Base-by-base conservation (phyloP, 495 filamentous ascomycete genomes). In the Lepraria neglecta region DNA sequence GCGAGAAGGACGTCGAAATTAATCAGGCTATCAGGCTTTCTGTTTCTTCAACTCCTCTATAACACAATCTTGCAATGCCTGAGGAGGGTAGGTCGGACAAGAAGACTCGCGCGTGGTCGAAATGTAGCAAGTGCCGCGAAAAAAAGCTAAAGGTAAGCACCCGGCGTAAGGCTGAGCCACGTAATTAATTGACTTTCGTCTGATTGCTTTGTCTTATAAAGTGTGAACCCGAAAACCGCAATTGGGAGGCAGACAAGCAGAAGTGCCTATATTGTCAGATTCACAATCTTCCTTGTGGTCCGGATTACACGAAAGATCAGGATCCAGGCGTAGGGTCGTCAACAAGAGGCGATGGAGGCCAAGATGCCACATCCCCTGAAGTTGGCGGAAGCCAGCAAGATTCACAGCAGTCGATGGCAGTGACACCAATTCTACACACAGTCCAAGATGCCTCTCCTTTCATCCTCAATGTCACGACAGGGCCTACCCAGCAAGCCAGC, bases 141-240 rank as follows among this genome's bases (percentile, higher is more conserved):
- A 35, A 42, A 30, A 56, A 56, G 15, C 27, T 56, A 2, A 56
- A 56, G 33, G 53, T 56, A 35, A 21, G 53, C 33, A 30, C 38
- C n/a, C 31, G 53, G 38, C 19, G 53, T 35, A 56, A 24, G 53
- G 31, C 53, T 56, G 53, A 42, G 31, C 33, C 9, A 21, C 19
- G 38, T 27, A 21, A n/a, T n/a, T 31, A 56, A 21, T 48, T 48
- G 45, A 48, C 45, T 48, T 48, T 27, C 10, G 11, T 19, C 5
- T 51, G 48, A 51, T 21, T 30, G 1, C 27, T 28, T 11, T 51
- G 21, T 38, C 35, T 38, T 38, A 10, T 7, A 38, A 31, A 56
- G 53, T 56, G 53, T 9, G 53, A 56, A 40, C 30, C 51, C 0
- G 14, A 35, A 30, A 27, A 7, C 28, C 51, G 51, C 30, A 6